A percentile compares a stretch with the other conserved stretches of the same genome.
Conservation (phyloP, 129 eudicot species). For the Chrysanthemum lavandulifolium region DNA sequence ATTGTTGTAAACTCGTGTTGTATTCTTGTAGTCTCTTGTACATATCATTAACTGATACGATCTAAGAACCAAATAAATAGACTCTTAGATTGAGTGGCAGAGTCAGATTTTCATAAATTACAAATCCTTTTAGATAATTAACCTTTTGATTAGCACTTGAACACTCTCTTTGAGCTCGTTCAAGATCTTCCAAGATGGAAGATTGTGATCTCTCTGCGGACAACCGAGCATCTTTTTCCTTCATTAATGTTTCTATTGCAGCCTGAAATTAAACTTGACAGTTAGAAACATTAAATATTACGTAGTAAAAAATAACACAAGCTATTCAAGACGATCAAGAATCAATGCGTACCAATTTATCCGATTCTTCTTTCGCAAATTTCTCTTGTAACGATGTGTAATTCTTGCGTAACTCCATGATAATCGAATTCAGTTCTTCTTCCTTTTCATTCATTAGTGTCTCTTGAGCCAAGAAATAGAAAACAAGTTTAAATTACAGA, state of each 20-base stretch:
- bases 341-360: conserved; percentile 56
- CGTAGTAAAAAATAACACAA: neutral
- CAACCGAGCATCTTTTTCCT: conserved; percentile 71
- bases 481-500: neutral
- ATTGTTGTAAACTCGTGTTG: conserved; percentile 87
- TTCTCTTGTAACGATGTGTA: conserved; percentile 59
- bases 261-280: conserved; percentile 38
- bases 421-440: conserved; percentile 80
- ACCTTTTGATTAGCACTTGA: conserved; percentile 74
- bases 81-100: neutral
- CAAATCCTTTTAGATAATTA: neutral
- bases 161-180: conserved; percentile 70
- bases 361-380: conserved; percentile 65
- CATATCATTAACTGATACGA: conserved; percentile 70
- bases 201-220: conserved; percentile 65
- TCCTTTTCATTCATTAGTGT: conserved; percentile 63
- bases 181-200: conserved; percentile 68
- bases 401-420: conserved; percentile 69
- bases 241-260: conserved; percentile 63
- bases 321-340: neutral
- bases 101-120: neutral
- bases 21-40: conserved; percentile 84
- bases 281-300: neutral
- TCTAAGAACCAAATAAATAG: conserved; percentile 40
- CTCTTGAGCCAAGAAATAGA: conserved; percentile 41